A percentile compares a stretch with the other conserved stretches of the same genome.
Conservation (phyloP, 768 basidiomycete species). For the Tephrocybe sp. region DNA sequence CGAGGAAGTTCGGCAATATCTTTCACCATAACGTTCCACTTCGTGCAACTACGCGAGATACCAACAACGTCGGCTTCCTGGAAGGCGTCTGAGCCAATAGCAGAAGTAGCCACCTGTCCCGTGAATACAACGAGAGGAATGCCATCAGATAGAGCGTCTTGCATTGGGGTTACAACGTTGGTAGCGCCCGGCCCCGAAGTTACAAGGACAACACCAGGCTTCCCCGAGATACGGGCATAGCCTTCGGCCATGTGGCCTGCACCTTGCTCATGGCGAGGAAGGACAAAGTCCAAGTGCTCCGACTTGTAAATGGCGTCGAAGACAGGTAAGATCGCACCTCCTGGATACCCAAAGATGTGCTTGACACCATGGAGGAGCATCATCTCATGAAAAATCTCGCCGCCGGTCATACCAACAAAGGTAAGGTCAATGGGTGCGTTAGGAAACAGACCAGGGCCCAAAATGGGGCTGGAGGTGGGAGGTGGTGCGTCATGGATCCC, state of each 20-base stretch:
- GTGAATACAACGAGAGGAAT: constrained; percentile 93
- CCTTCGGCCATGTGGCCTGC: constrained; percentile 99
- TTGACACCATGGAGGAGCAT: constrained; percentile 96
- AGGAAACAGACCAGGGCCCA: constrained; percentile 38
- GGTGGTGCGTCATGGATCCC: too few relatives aligned
- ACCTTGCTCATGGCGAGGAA: constrained; percentile 96
- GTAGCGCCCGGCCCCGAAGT: constrained; percentile 98
- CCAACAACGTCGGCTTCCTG: constrained; percentile 98
- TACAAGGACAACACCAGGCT: constrained; percentile 96
- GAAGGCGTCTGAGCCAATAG: constrained; percentile 97
- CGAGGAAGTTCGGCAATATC: constrained; percentile 92
- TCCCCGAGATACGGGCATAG: constrained; percentile 95
- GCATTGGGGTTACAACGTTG: constrained; percentile 97
- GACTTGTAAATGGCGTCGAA: constrained; percentile 99
- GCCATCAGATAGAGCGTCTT: constrained; percentile 93
- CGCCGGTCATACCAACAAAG: constrained; percentile 95
- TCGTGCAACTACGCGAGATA: constrained; percentile 95
- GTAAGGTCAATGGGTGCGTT: constrained; percentile 66
- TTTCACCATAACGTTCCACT: constrained; percentile 99
- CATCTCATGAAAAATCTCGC: constrained; percentile 99
- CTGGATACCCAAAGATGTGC: constrained; percentile 97
- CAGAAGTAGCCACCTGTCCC: constrained; percentile 98
- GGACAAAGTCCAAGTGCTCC: constrained; percentile 89
- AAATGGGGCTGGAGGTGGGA: constrained; percentile 19
- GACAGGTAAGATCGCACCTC: constrained; percentile 97